phyloP scores from a whole-genome alignment of 352 stramenopile species.

The Globisporangium carolinianum region DNA sequence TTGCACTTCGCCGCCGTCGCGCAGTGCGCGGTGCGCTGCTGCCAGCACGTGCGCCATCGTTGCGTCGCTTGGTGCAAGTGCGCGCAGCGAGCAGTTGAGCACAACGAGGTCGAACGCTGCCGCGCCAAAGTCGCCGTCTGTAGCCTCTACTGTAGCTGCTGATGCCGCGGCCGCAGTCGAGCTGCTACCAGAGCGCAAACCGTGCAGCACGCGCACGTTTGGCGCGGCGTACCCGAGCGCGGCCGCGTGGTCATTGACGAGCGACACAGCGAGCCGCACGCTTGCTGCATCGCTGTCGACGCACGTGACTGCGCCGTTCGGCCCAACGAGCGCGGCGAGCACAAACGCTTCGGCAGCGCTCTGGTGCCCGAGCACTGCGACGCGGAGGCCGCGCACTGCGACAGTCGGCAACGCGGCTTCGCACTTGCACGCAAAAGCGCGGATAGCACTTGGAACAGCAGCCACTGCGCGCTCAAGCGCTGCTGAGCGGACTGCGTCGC shows the following conservation, averaged over 20 bases:
- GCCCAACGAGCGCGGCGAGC: slow-evolving; percentile 28
- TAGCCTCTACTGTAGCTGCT: slow-evolving; percentile 8
- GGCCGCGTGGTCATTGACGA: neutral
- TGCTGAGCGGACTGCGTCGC: neutral
- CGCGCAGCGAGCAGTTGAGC: slow-evolving; percentile 47
- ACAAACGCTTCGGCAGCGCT: slow-evolving; percentile 44
- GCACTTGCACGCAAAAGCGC: slow-evolving; percentile 18
- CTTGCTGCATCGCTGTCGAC: slow-evolving; percentile 2
- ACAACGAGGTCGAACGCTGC: slow-evolving; percentile 21
- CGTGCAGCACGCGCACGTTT: slow-evolving; percentile 18
- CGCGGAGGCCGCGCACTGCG: slow-evolving; percentile 26
- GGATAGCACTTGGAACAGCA: slow-evolving; percentile 19
- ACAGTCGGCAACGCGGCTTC: slow-evolving; percentile 11
- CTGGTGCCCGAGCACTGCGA: slow-evolving; percentile 34
- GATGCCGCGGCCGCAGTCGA: neutral
- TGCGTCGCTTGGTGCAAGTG: slow-evolving; percentile 7
- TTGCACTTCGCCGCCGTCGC: slow-evolving; percentile 32
- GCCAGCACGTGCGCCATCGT: slow-evolving; percentile 23
- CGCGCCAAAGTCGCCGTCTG: neutral
- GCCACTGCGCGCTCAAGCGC: neutral
- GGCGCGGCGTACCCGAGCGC: slow-evolving; percentile 19
- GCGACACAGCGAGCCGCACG: neutral
- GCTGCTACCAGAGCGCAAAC: too few relatives aligned
- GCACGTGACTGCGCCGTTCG: slow-evolving; percentile 30
- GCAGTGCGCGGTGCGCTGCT: slow-evolving; percentile 26